Evolutionary conservation across 176 grass and related monocot species (phyloP), one percentile per base, ranked within the genome.

Genomic region (Eragrostis curvula): DNA sequence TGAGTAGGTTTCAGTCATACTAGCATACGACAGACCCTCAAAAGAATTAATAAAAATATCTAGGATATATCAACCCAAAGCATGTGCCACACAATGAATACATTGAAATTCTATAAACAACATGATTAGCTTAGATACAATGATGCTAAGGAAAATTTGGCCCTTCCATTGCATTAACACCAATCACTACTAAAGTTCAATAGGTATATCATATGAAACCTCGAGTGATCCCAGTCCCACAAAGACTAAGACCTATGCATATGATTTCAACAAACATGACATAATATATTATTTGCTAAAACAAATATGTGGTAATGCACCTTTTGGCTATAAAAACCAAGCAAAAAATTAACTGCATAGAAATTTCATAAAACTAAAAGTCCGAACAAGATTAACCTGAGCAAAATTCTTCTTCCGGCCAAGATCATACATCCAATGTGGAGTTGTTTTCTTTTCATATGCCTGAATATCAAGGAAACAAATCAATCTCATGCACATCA

Each of bases 371-470:
- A 23, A 79, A 64, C n/a, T 91, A 23, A 74, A 79, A 28, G 16
- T 56, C 27, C 7, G 47, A 66, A 68, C 32, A 72, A 36, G 53
- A 42, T 68, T 53, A 85, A 99, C 96, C 96, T 99, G 96, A 72
- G 80, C 79, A 81, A 96, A 99, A 81, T 99, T 99, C 77, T 52
- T 99, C 83, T 93, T 99, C 53, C 91, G 83, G 49, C 96, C 96
- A 50, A 99, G 89, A 96, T 99, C 85, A 44, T 88, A 96, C 53
- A 88, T 95, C 96, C 96, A 99, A 52, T 84, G 92, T 83, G 92
- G 88, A 75, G 84, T 89, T 15, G 86, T 91, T 89, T 98, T 96
- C 88, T 98, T 98, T 58, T 98, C 96, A 88, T 95, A 98, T 78
- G 96, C 93, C 96, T 89, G 71, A 15, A 75, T 13, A 76, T 68